Evolutionary conservation across 768 basidiomycete species (phyloP), one percentile per base, ranked within the genome.

Genomic region (Gloeostereum incarnatum): DNA sequence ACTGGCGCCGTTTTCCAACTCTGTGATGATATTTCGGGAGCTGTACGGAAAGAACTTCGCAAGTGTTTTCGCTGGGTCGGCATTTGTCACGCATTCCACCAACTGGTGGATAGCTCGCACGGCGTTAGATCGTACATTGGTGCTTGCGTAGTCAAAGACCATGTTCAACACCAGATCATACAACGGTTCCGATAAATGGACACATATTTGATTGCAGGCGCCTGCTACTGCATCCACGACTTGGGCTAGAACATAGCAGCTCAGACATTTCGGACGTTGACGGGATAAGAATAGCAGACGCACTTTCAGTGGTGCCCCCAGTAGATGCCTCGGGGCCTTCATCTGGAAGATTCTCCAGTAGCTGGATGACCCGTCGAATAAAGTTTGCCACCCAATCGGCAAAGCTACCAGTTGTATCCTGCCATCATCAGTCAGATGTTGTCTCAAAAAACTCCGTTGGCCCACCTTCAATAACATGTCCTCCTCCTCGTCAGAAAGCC

Each of bases 91-190:
- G 51, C 85, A 87, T 58, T 85, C 79, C 23, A 92, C 82, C 3
- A 96, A 66, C 46, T 88, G 81, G 49, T 90, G 86, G 19, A 92
- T 83, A 2, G 83, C 86, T 39, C 86, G 76, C 30, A 91, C 85
- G 17, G 87, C 83, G 55, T 92, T 93, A 18, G 86, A 69, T 18
- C 88, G 80, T 19, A 87, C 81, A 44, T 78, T 83, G 10, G 75
- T 78, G 48, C 79, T 84, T 11, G 81, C 80, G 51, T 91, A 90
- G 51, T 90, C 79, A 54, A 70, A 84, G 40, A 92, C 74, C 69
- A 90, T 78, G 48, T 87, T 81, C 32, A 92, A 62, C 3, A 83
- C 86, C 44, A 86, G 66, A 49, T 89, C 83, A 55, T 78, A 91
- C 16, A 91, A 63, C 2, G 74, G 68, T 29, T 80, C 79, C 0